Percentiles rank a stretch among this genome's conserved stretches.
Evolutionary conservation across 306 rosid species (phyloP).

Genomic region (Lathyrus aphaca): DNA sequence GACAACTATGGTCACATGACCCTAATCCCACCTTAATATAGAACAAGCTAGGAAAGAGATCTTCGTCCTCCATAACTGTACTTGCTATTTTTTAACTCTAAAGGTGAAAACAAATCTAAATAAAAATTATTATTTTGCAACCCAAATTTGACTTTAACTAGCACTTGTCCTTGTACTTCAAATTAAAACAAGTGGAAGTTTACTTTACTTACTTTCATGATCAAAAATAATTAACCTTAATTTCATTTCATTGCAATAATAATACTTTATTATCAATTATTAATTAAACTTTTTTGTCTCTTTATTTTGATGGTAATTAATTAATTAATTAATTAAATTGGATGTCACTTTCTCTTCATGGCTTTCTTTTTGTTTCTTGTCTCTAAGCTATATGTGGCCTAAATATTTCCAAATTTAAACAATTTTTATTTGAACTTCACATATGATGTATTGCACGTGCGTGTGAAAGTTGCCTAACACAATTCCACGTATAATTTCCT

Average conservation of each 20-base stretch:
- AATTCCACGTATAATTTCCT: slow-evolving; percentile 40
- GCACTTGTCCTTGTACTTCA: slow-evolving; percentile 23
- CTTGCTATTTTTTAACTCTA: slow-evolving; percentile 25
- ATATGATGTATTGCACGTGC: slow-evolving; percentile 22
- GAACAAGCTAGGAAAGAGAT: neutral
- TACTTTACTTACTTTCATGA: neutral
- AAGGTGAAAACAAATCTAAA: slow-evolving; percentile 28
- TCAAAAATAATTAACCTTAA: slow-evolving; percentile 23
- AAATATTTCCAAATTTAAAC: slow-evolving; percentile 44
- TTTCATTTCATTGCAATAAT: neutral
- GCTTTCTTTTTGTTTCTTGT: slow-evolving; percentile 18
- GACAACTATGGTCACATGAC: slow-evolving; percentile 33
- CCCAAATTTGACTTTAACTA: slow-evolving; percentile 44
- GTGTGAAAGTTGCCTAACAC: slow-evolving; percentile 36
- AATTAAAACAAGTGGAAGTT: slow-evolving; percentile 20
- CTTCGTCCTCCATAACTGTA: slow-evolving; percentile 25
- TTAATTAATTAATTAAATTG: slow-evolving; percentile 5
- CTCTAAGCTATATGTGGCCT: slow-evolving; percentile 1
- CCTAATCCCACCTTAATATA: slow-evolving; percentile 40
- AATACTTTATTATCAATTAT: neutral
- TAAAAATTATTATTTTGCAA: neutral
- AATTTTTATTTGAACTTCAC: slow-evolving; percentile 14
- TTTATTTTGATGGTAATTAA: neutral
- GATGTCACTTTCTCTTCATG: slow-evolving; percentile 27
- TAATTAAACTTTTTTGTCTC: slow-evolving; percentile 4